Evolutionary conservation across 1,139 yeast genomes (phyloP).

Genomic region (Taphrina wiesneri): DNA sequence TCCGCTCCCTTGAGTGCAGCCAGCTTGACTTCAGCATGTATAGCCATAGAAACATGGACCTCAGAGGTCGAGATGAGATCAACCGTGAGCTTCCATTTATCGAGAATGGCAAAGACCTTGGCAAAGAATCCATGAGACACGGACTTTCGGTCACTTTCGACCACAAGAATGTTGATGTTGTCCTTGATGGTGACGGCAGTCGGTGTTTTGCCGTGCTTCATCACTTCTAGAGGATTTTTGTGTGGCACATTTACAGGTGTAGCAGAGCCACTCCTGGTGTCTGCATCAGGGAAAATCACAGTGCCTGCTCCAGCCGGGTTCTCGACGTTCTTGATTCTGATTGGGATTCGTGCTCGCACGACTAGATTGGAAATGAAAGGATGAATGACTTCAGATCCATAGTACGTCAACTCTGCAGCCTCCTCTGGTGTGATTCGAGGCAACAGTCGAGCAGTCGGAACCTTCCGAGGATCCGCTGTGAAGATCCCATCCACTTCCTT

Average conservation of each 20-base stretch:
- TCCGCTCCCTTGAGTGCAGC: conserved; percentile 53
- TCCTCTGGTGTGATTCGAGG: conserved; percentile 95
- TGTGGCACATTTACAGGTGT: conserved; percentile 74
- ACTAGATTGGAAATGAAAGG: conserved; percentile 99
- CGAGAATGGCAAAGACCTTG: conserved; percentile 80
- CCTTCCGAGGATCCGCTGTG: conserved; percentile 97
- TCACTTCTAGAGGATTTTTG: conserved; percentile 44
- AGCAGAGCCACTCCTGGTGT: conserved; percentile 77
- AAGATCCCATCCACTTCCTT: conserved; percentile 98
- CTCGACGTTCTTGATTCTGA: conserved; percentile 91
- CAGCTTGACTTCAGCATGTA: conserved; percentile 63
- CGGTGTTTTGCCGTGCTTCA: conserved; percentile 66
- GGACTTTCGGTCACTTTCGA: conserved; percentile 90
- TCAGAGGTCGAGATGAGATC: conserved; percentile 96
- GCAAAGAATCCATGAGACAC: conserved; percentile 94
- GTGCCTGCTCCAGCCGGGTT: conserved; percentile 92
- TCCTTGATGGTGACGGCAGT: conserved; percentile 96
- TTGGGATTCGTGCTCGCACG: conserved; percentile 91
- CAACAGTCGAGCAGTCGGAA: conserved; percentile 80
- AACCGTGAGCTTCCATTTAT: conserved; percentile 80
- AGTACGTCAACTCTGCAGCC: conserved; percentile 95
- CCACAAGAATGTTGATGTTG: conserved; percentile 85
- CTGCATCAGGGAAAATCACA: conserved; percentile 84
- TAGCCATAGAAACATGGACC: conserved; percentile 97
- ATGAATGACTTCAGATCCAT: conserved; percentile 96